Base-by-base conservation (phyloP, 768 basidiomycete species). In the Lentinula lateritia region DNA sequence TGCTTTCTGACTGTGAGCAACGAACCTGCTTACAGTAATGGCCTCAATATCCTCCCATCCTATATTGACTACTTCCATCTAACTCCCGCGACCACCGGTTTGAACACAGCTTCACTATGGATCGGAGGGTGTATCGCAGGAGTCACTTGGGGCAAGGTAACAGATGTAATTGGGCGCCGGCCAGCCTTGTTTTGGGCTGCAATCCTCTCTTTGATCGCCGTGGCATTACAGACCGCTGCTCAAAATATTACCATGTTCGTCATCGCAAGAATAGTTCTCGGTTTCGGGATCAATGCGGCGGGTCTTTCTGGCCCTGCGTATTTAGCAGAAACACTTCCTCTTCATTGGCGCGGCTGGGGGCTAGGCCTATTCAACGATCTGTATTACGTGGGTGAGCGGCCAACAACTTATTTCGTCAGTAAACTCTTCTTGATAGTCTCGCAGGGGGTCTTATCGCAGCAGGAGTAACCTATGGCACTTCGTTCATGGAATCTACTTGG, bases 391-490 rank as follows among this genome's bases (percentile, higher is more conserved):
- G 65, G 67, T 64, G 13, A n/a, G 62, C 63, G 12, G 6, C 56
- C 28, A 28, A 48, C 8, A 35, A 48, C 0, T 23, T 12, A 12
- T 20, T 10, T 52, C 3, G 28, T 36, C n/a, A 5, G 23, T 50
- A 18, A 3, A 12, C 48, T 16, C 28, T 18, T 18, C 20, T 38
- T 20, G 18, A 20, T 34, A 35, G 9, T 13, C 45, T 13, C 36
- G 10, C 23, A 43, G 61, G 61, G 35, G 61, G 61, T 34, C 39
- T 62, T 32, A 57, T 62, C 13, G 61, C 61, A 36, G 61, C 61
- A 1, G 61, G 61, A 34, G 38, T 64, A 75, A 73, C 73, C 2
- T 74, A 69, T 52, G 69, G 68, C 2, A 74, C 73, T 1, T 70
- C 69, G 16, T 66, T 65, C 52, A 67, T 69, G 66, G 16, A 52